These are phyloP conservation scores for Fragaria ananassa DNA, from an alignment of 306 rosid genomes.

Conservation along the genomic window DNA sequence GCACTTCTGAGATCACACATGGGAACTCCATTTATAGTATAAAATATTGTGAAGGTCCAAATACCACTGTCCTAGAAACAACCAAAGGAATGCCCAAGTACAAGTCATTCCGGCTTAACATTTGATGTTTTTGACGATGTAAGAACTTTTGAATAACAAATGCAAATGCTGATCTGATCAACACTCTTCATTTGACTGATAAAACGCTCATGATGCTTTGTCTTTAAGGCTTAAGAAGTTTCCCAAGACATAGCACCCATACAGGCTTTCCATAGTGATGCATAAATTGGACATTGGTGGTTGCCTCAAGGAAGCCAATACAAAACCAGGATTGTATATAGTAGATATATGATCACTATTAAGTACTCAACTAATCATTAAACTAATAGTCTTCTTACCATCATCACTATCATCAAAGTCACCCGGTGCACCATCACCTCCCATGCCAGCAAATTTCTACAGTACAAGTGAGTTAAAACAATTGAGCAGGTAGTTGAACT, in stretches of 20 bases:
- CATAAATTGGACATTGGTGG: not conserved
- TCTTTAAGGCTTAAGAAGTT: not conserved
- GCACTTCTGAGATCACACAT: not conserved
- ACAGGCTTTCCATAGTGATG: not conserved
- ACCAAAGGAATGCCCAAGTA: not conserved
- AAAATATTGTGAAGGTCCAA: too few species aligned
- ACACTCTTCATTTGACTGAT: not conserved
- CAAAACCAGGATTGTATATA: not conserved
- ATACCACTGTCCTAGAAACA: not conserved
- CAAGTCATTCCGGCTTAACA: not conserved
- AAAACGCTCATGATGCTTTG: not conserved
- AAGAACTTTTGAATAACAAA: not conserved
- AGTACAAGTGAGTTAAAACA: not conserved
- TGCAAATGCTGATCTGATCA: not conserved
- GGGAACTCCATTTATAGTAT: not conserved
- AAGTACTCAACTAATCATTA: not conserved
- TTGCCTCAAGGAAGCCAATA: not conserved
- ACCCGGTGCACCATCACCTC: constrained; percentile 25
- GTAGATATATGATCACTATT: not conserved
- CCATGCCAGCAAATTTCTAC: constrained; percentile 86
- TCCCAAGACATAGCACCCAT: not conserved
- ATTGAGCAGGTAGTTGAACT: not conserved
- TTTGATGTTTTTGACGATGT: not conserved
- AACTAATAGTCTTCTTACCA: constrained; percentile 1
- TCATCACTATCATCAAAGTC: constrained; percentile 26